A percentile compares a stretch with the other conserved stretches of the same genome.
These are phyloP conservation scores for Castanea sativa DNA, from an alignment of 306 rosid species.

Conservation along the genomic window DNA sequence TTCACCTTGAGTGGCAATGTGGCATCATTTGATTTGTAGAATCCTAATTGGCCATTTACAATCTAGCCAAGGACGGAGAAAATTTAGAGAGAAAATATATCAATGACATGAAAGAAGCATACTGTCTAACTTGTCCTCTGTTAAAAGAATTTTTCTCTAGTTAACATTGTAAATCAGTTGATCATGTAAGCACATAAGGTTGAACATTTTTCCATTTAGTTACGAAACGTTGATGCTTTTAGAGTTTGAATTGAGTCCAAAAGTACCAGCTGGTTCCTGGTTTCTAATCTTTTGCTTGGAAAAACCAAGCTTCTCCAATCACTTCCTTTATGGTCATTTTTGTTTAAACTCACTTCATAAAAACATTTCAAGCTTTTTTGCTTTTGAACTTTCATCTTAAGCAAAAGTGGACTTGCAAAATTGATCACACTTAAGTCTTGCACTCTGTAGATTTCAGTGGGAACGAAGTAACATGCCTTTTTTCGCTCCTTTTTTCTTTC, in stretches of 20 bases:
- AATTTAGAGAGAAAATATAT: neutral
- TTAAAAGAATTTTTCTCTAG: neutral
- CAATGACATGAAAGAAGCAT: neutral
- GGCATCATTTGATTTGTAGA: neutral
- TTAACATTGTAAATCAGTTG: neutral
- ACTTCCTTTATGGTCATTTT: neutral
- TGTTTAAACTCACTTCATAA: neutral
- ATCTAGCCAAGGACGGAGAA: neutral
- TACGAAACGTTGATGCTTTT: neutral
- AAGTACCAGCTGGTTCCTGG: neutral
- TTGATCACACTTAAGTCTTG: neutral
- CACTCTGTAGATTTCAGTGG: neutral
- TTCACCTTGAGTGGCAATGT: neutral
- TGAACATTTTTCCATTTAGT: neutral
- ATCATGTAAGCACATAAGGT: neutral
- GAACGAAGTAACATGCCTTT: neutral
- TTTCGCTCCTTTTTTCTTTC: neutral
- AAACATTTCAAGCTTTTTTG: neutral
- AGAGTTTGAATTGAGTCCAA: neutral
- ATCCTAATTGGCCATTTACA: neutral
- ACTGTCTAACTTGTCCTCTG: neutral
- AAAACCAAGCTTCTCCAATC: neutral
- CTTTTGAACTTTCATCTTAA: neutral
- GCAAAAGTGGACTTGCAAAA: neutral
- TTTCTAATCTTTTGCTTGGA: neutral